Evolutionary conservation across 148 eudicot species (phyloP).

Genomic region (Cornus kousa): DNA sequence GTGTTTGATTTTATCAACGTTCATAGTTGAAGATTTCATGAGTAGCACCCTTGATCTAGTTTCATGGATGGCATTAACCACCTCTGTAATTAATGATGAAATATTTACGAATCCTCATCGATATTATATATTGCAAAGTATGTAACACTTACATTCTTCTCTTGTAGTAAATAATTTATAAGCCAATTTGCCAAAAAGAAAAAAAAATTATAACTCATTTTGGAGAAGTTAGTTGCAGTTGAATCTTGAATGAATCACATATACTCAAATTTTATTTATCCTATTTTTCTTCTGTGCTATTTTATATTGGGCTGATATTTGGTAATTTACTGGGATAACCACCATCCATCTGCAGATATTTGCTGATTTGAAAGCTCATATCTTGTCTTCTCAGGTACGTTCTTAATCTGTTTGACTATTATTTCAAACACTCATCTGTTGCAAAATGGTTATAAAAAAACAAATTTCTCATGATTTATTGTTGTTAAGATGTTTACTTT

Average conservation of each 20-base stretch:
- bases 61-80: neutral
- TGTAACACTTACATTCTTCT: neutral
- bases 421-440: neutral
- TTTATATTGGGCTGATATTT: neutral
- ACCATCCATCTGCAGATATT: slow-evolving; percentile 54
- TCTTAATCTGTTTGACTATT: neutral
- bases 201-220: too few relatives aligned
- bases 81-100: neutral
- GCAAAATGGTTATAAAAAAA: neutral
- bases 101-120: neutral
- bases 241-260: neutral
- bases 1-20: too few relatives aligned
- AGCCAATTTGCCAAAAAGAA: neutral
- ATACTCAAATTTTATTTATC: neutral
- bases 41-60: neutral
- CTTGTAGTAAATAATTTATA: neutral
- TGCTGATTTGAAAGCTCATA: slow-evolving; percentile 64
- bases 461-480: neutral
- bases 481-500: neutral
- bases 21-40: too few relatives aligned
- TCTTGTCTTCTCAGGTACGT: slow-evolving; percentile 71
- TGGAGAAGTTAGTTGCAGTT: neutral
- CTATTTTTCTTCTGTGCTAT: neutral
- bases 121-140: neutral
- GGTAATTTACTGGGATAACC: neutral